phyloP scores from a whole-genome alignment of 345 rosid genomes.

The Bruguiera gymnorhiza region DNA sequence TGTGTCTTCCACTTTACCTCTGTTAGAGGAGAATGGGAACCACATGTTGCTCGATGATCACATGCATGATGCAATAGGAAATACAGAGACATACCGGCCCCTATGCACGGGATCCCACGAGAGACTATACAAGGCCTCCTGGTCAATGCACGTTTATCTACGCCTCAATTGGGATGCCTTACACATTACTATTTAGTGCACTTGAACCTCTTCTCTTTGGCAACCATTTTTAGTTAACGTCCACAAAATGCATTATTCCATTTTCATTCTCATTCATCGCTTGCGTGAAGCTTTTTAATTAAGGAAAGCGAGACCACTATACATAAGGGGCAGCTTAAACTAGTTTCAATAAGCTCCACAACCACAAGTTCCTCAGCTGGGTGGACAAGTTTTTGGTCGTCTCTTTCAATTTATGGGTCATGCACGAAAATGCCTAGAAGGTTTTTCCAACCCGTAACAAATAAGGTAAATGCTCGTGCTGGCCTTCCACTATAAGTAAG shows the following conservation, averaged over 20 bases:
- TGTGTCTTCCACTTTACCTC: constrained; percentile 1
- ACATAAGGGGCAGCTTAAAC: background rate
- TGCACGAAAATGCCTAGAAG: constrained; percentile 26
- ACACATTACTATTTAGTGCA: background rate
- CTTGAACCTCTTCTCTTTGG: background rate
- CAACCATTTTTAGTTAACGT: constrained; percentile 5
- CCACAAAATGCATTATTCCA: background rate
- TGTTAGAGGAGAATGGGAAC: background rate
- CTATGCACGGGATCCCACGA: background rate
- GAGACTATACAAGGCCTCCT: background rate
- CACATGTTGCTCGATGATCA: background rate
- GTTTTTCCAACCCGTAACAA: constrained; percentile 32
- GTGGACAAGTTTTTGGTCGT: constrained; percentile 7
- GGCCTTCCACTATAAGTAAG: constrained; percentile 27
- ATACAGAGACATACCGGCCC: background rate
- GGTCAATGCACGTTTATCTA: background rate
- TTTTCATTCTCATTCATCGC: constrained; percentile 11
- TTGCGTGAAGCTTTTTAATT: constrained; percentile 16
- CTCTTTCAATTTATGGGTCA: constrained; percentile 11
- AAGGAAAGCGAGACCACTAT: background rate
- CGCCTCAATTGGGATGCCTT: background rate
- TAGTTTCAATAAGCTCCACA: background rate
- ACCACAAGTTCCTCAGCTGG: constrained; percentile 14
- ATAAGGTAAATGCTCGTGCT: constrained; percentile 24
- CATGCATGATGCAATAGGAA: background rate